Conservation (phyloP, 2,329 filamentous ascomycete genomes). For the Diplodia mutila region DNA sequence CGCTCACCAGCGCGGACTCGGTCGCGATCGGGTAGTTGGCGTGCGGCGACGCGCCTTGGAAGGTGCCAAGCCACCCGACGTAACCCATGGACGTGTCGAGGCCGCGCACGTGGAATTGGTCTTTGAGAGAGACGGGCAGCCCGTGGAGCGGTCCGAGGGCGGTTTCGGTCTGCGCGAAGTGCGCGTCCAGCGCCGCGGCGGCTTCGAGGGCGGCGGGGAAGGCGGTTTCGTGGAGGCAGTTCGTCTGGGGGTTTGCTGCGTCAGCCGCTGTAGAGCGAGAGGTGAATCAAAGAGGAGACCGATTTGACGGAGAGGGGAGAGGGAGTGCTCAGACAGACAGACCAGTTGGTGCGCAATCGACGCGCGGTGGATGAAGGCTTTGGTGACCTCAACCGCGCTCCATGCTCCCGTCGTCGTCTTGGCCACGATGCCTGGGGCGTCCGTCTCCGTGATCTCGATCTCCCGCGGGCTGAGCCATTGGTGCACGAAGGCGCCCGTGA, state of each 20-base stretch:
- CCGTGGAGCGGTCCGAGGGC: constrained; percentile 54
- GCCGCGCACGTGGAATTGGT: constrained; percentile 55
- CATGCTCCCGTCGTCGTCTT: constrained; percentile 59
- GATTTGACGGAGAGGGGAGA: too few relatives aligned
- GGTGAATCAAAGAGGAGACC: too few relatives aligned
- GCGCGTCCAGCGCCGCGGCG: constrained; percentile 48
- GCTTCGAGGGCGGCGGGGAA: constrained; percentile 50
- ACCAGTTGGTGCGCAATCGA: constrained; percentile 57
- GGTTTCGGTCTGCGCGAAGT: constrained; percentile 40
- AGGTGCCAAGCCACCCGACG: constrained; percentile 66
- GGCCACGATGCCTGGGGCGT: constrained; percentile 60
- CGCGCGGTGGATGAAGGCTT: constrained; percentile 61
- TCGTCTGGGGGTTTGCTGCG: constrained; percentile 28
- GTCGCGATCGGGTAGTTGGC: constrained; percentile 54
- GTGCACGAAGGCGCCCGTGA: constrained; percentile 60
- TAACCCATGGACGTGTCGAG: constrained; percentile 61
- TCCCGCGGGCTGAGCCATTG: constrained; percentile 59
- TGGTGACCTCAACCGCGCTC: constrained; percentile 60
- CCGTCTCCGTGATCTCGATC: constrained; percentile 64
- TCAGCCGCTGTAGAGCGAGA: too few relatives aligned
- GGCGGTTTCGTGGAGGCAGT: constrained; percentile 54
- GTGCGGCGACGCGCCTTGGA: constrained; percentile 58
- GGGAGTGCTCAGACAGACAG: too few relatives aligned
- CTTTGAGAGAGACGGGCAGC: constrained; percentile 53
- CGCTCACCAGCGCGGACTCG: constrained; percentile 62